Base-by-base conservation (phyloP, 768 basidiomycete genomes). In the Trametes coccinea region DNA sequence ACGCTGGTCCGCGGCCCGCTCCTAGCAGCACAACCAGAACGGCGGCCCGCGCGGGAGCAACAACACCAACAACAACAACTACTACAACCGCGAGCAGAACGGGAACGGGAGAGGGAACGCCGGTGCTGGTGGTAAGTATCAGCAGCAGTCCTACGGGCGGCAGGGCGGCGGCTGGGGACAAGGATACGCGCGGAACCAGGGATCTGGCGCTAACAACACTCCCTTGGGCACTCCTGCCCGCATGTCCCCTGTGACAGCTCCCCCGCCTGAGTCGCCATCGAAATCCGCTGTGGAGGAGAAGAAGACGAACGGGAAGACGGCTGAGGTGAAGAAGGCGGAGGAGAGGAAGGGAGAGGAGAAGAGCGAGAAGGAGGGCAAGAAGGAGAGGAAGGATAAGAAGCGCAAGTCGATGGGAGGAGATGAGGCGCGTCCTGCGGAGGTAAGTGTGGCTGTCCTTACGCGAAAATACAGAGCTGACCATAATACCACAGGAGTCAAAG, bases 171-270 rank as follows among this genome's bases (percentile, higher is more conserved):
- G 66, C 58, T 63, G 59, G 63, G 66, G 62, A 45, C 53, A 56
- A 40, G 46, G 51, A 30, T 34, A 54, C 41, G 31, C 22, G 43
- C 62, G 65, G 33, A 63, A 64, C 45, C 59, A 66, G 52, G 71
- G 61, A 52, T 87, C 87, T 47, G 90, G 90, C 63, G 83, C 88
- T 68, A 93, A 93, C 67, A 81, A 73, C 68, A 88, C 82, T 34
- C 90, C 89, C 43, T 76, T 93, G 56, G 90, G 90, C 56, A 80
- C 84, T 14, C 84, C 87, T 7, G 67, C 61, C 40, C 80, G 81
- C 69, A 82, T 82, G 79, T 78, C 79, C 46, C 77, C 82, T 30
- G 64, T 77, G 50, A 69, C 72, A n/a, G 61, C 72, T 33, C 67
- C 73, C 54, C 61, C 54, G 39, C 40, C 68, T 22, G 31, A 60